phyloP scores from a whole-genome alignment of 139 green algal genomes.

The Choricystis sp. region DNA sequence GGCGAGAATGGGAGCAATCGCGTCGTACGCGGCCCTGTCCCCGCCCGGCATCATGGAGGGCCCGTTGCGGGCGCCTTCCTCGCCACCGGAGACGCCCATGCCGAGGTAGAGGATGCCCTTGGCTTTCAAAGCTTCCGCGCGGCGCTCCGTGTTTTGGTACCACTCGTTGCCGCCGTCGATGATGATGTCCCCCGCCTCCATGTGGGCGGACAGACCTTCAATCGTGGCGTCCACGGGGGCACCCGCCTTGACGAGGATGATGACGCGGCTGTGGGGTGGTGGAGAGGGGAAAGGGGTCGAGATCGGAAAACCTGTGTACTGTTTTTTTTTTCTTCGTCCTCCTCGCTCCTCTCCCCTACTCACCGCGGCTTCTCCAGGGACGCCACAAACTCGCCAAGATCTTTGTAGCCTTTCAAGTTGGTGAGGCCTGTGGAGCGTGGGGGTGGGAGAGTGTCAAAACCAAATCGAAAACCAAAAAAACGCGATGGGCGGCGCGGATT shows the following conservation, averaged over 20 bases:
- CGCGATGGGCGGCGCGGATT: too few relatives aligned
- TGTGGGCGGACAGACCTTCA: constrained; percentile 52
- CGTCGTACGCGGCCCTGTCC: constrained; percentile 59
- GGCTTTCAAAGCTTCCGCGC: constrained; percentile 44
- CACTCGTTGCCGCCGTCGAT: constrained; percentile 96
- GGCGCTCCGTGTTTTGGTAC: constrained; percentile 98
- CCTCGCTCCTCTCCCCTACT: background rate
- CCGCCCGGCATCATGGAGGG: constrained; percentile 97
- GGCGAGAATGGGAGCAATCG: constrained; percentile 74
- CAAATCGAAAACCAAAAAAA: too few relatives aligned
- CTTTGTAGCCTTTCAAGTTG: constrained; percentile 74
- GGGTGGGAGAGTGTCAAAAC: background rate
- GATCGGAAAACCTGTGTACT: too few relatives aligned
- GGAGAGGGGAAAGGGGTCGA: background rate
- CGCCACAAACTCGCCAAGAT: constrained; percentile 82
- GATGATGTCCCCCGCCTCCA: constrained; percentile 95
- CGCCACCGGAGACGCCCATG: constrained; percentile 95
- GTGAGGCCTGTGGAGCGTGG: background rate
- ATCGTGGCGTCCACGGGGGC: constrained; percentile 91
- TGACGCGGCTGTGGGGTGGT: constrained; percentile 51
- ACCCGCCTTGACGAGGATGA: constrained; percentile 96
- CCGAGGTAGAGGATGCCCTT: constrained; percentile 89
- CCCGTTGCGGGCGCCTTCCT: constrained; percentile 90
- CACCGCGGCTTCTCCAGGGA: constrained; percentile 81
- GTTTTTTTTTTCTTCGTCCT: too few relatives aligned